phyloP scores from a whole-genome alignment of 352 stramenopile species.

The Halophytophthora batemanensis region DNA sequence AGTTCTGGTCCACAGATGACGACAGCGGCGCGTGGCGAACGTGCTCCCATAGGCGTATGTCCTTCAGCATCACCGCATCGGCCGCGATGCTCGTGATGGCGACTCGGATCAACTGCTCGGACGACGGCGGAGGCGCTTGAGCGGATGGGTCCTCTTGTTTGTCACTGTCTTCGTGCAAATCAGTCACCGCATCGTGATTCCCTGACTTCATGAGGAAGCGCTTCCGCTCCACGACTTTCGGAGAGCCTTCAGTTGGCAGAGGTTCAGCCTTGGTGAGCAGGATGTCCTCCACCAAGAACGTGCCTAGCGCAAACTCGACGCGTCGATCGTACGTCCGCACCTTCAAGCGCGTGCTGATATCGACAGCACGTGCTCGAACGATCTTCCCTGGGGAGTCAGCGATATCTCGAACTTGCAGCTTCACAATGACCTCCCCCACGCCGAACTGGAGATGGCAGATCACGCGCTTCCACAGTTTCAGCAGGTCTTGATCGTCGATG shows the following conservation, averaged over 20 bases:
- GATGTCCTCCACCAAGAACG: conserved; percentile 74
- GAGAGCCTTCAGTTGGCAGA: conserved; percentile 6
- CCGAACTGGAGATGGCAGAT: conserved; percentile 58
- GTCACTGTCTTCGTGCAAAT: conserved; percentile 13
- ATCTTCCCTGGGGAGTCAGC: conserved; percentile 39
- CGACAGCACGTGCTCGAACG: conserved; percentile 45
- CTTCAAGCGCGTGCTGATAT: conserved; percentile 63
- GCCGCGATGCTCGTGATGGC: conserved; percentile 68
- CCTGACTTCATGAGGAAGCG: conserved; percentile 67
- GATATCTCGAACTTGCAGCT: conserved; percentile 54
- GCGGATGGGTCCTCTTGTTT: conserved; percentile 5
- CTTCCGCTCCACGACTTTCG: conserved; percentile 32
- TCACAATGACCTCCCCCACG: conserved; percentile 46
- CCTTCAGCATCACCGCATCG: conserved; percentile 59
- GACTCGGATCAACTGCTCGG: conserved; percentile 62
- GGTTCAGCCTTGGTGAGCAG: conserved; percentile 25
- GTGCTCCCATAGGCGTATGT: conserved; percentile 42
- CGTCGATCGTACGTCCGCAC: conserved; percentile 65
- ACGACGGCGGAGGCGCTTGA: conserved; percentile 20
- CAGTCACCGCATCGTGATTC: conserved; percentile 27
- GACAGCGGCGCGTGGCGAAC: conserved; percentile 36
- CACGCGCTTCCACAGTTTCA: conserved; percentile 79
- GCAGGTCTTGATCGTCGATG: conserved; percentile 60
- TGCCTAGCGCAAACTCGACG: conserved; percentile 70
- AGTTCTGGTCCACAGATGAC: conserved; percentile 29